Evolutionary conservation across 2,329 filamentous ascomycete species (phyloP).

Genomic region (Venturia asperata): DNA sequence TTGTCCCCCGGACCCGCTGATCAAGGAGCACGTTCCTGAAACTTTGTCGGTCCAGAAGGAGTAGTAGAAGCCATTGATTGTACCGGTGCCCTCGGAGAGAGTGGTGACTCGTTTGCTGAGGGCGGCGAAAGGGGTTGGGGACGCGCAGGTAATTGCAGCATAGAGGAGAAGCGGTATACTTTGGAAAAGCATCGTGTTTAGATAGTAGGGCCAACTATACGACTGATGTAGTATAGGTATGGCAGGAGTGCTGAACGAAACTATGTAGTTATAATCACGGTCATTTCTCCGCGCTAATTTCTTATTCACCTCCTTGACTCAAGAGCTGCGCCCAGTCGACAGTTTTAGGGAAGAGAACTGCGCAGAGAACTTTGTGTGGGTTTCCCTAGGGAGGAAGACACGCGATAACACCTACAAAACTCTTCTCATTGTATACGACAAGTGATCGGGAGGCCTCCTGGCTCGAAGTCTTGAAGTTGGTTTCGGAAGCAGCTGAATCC

Average conservation of each 20-base stretch:
- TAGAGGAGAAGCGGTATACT: slow-evolving; percentile 32
- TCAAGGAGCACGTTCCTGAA: slow-evolving; percentile 28
- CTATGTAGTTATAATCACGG: not conserved
- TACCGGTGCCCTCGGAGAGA: slow-evolving; percentile 25
- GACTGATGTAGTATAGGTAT: not conserved
- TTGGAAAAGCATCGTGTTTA: slow-evolving; percentile 21
- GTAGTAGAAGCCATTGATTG: slow-evolving; percentile 38
- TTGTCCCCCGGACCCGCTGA: slow-evolving; percentile 7
- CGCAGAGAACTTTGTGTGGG: too few relatives aligned
- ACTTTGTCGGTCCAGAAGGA: slow-evolving; percentile 43
- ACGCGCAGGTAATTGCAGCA: not conserved
- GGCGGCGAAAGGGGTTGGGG: not conserved
- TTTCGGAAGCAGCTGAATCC: too few relatives aligned
- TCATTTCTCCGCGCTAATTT: not conserved
- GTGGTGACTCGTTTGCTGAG: not conserved
- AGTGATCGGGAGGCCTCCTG: too few relatives aligned
- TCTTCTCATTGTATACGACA: too few relatives aligned
- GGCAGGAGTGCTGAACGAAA: not conserved
- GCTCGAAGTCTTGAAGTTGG: too few relatives aligned
- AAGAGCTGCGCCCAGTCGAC: not conserved
- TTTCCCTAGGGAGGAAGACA: too few relatives aligned
- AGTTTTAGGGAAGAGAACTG: not conserved
- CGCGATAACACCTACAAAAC: too few relatives aligned
- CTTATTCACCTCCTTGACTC: not conserved
- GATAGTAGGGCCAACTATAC: not conserved